Conservation (phyloP, 805 yeast species). For the Yamadazyma olivae region DNA sequence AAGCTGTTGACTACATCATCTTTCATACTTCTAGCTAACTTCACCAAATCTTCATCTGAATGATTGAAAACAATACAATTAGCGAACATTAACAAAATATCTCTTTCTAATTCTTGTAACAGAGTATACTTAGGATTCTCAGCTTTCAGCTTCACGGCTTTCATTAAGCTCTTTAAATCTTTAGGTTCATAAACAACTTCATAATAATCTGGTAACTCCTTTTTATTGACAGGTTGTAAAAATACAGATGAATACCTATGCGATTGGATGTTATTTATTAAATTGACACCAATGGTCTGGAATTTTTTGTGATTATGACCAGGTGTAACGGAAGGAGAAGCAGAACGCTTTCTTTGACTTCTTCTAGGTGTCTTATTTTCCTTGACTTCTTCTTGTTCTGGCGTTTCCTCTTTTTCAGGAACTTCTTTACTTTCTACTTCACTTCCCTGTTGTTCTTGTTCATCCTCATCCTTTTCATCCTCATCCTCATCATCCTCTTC, state of each 20-base stretch:
- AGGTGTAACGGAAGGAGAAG: constrained; percentile 16
- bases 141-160: constrained; percentile 45
- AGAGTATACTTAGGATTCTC: constrained; percentile 44
- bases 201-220: constrained; percentile 69
- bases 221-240: constrained; percentile 61
- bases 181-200: constrained; percentile 60
- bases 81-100: constrained; percentile 73
- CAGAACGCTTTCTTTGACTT: constrained; percentile 12
- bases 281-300: constrained; percentile 57
- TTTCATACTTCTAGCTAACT: constrained; percentile 69
- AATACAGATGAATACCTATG: constrained; percentile 75
- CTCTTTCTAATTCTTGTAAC: constrained; percentile 62
- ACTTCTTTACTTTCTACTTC: constrained; percentile 1
- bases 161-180: constrained; percentile 63
- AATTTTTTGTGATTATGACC: constrained; percentile 47
- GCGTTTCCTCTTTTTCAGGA: background rate
- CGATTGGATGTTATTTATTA: constrained; percentile 62
- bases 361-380: constrained; percentile 11
- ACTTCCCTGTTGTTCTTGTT: background rate
- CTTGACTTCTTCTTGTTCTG: constrained; percentile 6
- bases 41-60: constrained; percentile 57
- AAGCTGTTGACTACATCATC: constrained; percentile 57
- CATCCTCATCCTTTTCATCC: constrained; percentile 6
- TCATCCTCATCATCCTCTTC: constrained; percentile 3
- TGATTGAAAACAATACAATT: constrained; percentile 82